These are phyloP conservation scores for Euphorbia tirucalli DNA, from an alignment of 345 rosid species.

Conservation along the genomic window DNA sequence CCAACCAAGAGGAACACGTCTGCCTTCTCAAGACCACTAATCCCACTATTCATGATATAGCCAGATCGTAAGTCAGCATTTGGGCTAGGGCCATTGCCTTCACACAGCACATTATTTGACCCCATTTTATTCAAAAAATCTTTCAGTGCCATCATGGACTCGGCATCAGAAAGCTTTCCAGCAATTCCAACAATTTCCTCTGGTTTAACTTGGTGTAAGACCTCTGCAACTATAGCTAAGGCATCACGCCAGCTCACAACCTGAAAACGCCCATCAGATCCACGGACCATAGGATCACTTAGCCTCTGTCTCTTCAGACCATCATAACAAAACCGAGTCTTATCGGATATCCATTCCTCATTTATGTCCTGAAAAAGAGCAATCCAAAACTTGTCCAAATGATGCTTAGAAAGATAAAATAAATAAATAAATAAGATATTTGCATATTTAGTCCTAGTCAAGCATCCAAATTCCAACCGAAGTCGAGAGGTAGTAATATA, in stretches of 20 bases:
- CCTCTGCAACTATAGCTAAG: slow-evolving; percentile 83
- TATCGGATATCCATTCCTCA: slow-evolving; percentile 99
- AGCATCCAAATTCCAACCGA: slow-evolving; percentile 9
- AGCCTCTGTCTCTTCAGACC: slow-evolving; percentile 99
- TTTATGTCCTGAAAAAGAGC: slow-evolving; percentile 75
- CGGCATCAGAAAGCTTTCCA: slow-evolving; percentile 93
- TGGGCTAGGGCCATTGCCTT: slow-evolving; percentile 75
- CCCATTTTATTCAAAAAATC: slow-evolving; percentile 93
- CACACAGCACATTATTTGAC: slow-evolving; percentile 90
- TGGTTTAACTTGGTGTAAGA: slow-evolving; percentile 67
- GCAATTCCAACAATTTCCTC: slow-evolving; percentile 90
- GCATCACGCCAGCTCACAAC: slow-evolving; percentile 97
- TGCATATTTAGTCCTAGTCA: background rate
- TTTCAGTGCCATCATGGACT: slow-evolving; percentile 96
- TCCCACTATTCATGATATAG: slow-evolving; percentile 84
- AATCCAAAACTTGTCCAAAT: slow-evolving; percentile 12
- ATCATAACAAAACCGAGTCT: slow-evolving; percentile 91
- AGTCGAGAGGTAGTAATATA: background rate
- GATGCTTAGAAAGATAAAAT: slow-evolving; percentile 2
- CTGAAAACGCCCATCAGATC: slow-evolving; percentile 84
- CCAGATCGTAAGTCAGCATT: slow-evolving; percentile 90
- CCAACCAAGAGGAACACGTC: slow-evolving; percentile 94
- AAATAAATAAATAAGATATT: background rate
- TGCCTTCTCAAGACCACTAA: slow-evolving; percentile 90
- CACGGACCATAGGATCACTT: slow-evolving; percentile 97